Evolutionary conservation across 257 asterid genomes (phyloP).

Genomic region (Nicotiana noctiflora): DNA sequence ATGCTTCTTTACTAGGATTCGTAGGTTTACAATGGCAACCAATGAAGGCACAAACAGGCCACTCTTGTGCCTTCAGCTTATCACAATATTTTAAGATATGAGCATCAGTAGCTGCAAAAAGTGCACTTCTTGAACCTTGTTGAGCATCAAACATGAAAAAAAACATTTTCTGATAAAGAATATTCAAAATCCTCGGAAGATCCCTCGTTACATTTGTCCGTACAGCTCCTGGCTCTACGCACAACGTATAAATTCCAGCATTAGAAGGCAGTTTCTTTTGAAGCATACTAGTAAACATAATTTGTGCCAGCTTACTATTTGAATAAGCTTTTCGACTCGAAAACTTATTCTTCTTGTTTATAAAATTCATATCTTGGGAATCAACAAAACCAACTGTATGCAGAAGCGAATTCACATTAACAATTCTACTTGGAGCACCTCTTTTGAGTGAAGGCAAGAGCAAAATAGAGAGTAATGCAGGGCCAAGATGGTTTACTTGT

Average conservation of each 20-base stretch:
- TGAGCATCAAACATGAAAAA: slow-evolving; percentile 13
- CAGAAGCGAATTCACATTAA: slow-evolving; percentile 80
- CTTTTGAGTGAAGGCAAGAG: slow-evolving; percentile 92
- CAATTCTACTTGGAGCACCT: slow-evolving; percentile 89
- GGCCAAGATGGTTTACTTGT: slow-evolving; percentile 97
- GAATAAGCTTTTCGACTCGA: slow-evolving; percentile 67
- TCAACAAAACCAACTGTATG: slow-evolving; percentile 85
- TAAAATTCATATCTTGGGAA: slow-evolving; percentile 86
- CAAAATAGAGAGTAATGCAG: slow-evolving; percentile 76
- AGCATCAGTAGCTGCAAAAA: slow-evolving; percentile 17
- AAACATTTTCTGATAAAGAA: slow-evolving; percentile 8
- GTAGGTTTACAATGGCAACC: slow-evolving; percentile 7
- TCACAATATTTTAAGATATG: slow-evolving; percentile 7
- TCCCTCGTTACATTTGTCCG: slow-evolving; percentile 86
- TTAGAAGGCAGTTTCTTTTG: slow-evolving; percentile 55
- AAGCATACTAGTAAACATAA: slow-evolving; percentile 84
- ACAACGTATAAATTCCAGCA: slow-evolving; percentile 65
- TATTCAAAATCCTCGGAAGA: slow-evolving; percentile 9
- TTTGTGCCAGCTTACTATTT: slow-evolving; percentile 83
- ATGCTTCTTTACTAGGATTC: slow-evolving; percentile 14
- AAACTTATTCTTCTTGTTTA: slow-evolving; percentile 69
- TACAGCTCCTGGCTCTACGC: slow-evolving; percentile 91
- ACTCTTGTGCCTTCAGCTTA: slow-evolving; percentile 3
- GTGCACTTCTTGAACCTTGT: slow-evolving; percentile 25
- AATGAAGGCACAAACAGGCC: slow-evolving; percentile 14